Evolutionary conservation across 108 stramenopile genomes (phyloP).

Genomic region (Aurantiochytrium sp.): DNA sequence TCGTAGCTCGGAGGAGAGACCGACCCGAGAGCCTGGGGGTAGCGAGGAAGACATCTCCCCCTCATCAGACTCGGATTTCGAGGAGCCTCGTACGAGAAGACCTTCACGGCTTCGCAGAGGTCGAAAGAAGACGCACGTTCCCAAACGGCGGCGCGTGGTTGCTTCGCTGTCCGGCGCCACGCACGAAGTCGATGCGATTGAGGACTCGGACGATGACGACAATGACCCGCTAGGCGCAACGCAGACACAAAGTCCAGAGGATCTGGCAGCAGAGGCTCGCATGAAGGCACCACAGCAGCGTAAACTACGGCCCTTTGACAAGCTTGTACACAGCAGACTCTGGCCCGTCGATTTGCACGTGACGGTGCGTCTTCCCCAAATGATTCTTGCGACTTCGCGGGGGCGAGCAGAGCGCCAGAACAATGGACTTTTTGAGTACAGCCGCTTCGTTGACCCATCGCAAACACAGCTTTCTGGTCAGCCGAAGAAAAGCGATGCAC

Average conservation of each 20-base stretch:
- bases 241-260: neutral
- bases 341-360: neutral
- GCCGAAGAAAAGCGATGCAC: no score
- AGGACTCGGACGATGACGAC: neutral
- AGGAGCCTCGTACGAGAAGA: neutral
- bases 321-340: neutral
- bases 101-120: neutral
- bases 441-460: neutral
- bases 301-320: neutral
- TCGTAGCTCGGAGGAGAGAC: no score
- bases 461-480: neutral
- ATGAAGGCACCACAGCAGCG: neutral
- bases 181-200: neutral
- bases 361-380: neutral
- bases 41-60: no score
- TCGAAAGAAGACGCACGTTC: neutral
- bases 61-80: neutral
- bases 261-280: neutral
- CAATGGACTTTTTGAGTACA: neutral
- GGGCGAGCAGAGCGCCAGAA: neutral
- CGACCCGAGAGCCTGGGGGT: no score
- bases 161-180: neutral
- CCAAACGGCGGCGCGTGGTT: neutral
- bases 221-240: neutral
- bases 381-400: neutral